Evolutionary conservation across 805 yeast species (phyloP).

Genomic region (Teunomyces tritomae): DNA sequence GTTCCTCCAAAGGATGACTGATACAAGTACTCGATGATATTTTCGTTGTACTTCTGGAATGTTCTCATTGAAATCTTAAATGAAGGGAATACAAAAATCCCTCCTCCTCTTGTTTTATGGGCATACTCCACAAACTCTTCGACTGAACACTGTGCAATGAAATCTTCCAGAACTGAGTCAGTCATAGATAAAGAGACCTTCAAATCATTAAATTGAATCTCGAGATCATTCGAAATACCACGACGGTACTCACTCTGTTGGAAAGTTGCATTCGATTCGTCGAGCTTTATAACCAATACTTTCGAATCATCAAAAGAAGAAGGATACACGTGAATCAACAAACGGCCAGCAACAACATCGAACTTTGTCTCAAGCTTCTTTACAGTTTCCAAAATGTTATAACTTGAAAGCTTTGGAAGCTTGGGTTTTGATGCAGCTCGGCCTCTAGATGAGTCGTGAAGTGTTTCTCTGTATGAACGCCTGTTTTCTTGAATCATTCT

Average conservation of each 20-base stretch:
- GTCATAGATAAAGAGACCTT: conserved; percentile 66
- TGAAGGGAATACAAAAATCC: conserved; percentile 76
- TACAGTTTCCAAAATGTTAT: conserved; percentile 28
- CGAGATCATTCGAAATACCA: conserved; percentile 54
- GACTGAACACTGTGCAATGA: conserved; percentile 44
- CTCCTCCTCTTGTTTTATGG: conserved; percentile 68
- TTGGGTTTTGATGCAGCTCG: conserved; percentile 3
- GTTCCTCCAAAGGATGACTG: conserved; percentile 81
- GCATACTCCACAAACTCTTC: conserved; percentile 57
- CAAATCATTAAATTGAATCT: conserved; percentile 60
- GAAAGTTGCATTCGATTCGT: conserved; percentile 52
- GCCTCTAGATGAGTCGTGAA: conserved; percentile 52
- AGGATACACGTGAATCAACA: conserved; percentile 73
- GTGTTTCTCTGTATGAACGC: conserved; percentile 70
- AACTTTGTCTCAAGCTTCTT: conserved; percentile 62
- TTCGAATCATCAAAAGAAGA: conserved; percentile 75
- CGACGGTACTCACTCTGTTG: conserved; percentile 45
- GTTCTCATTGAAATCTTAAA: conserved; percentile 74
- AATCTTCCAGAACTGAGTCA: conserved; percentile 49
- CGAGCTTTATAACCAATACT: conserved; percentile 63
- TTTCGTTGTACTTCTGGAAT: conserved; percentile 52
- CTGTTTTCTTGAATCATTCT: conserved; percentile 73
- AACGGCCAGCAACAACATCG: conserved; percentile 54
- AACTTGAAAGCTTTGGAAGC: conserved; percentile 3
- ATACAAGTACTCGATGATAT: conserved; percentile 63